These are phyloP conservation scores for Aureobasidium melanogenum DNA, from an alignment of 2,329 filamentous ascomycete species.

Conservation along the genomic window DNA sequence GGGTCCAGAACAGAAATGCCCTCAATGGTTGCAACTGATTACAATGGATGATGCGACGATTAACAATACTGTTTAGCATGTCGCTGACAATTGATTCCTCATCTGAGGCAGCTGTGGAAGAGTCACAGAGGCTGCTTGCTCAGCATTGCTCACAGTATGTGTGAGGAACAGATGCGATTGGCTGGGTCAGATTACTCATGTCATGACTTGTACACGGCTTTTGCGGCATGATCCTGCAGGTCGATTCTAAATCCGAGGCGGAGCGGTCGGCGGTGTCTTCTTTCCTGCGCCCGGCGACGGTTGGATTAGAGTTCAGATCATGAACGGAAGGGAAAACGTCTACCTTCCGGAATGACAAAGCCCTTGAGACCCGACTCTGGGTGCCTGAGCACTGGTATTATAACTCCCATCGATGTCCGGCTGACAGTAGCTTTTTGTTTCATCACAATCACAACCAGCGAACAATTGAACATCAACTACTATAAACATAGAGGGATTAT, in stretches of 20 bases:
- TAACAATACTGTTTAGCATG: neutral
- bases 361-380: neutral
- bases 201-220: neutral
- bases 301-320: neutral
- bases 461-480: neutral
- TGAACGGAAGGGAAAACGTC: conserved; percentile 6
- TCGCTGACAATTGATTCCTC: conserved; percentile 8
- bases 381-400: conserved; percentile 10
- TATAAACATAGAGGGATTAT: neutral
- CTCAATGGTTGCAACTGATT: neutral
- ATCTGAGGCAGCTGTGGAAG: neutral
- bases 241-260: conserved; percentile 2
- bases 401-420: conserved; percentile 6
- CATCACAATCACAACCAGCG: conserved; percentile 11
- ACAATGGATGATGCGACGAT: neutral
- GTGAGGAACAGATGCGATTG: neutral
- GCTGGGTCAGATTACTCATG: conserved; percentile 3
- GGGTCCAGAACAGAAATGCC: neutral
- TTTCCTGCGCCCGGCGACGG: neutral
- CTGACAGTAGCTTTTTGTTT: conserved; percentile 9
- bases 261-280: conserved; percentile 1
- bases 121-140: neutral
- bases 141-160: conserved; percentile 1
- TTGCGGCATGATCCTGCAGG: neutral
- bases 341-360: conserved; percentile 7